Evolutionary conservation across 2,329 filamentous ascomycete species (phyloP).

Genomic region (Aspergillus spinulosporus): DNA sequence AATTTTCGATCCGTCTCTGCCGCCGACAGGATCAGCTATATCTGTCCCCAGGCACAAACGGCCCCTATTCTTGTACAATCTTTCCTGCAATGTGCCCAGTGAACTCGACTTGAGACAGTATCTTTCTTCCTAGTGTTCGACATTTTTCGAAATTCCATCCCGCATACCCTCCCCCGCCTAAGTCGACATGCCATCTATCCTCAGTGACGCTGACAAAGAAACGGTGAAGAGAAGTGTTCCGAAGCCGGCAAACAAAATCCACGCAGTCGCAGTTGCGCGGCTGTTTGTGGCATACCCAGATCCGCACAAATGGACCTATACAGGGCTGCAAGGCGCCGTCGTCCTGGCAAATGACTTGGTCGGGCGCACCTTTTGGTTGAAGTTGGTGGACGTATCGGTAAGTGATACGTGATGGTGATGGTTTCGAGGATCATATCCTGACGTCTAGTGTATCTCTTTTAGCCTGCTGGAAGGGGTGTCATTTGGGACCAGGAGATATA

Average conservation of each 20-base stretch:
- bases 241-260: constrained; percentile 95
- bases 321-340: constrained; percentile 85
- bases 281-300: constrained; percentile 92
- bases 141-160: constrained; percentile 7
- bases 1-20: constrained; percentile 6
- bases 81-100: constrained; percentile 23
- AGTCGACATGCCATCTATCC: constrained; percentile 60
- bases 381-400: constrained; percentile 95
- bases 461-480: constrained; percentile 78
- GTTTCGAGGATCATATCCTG: constrained; percentile 11
- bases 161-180: constrained; percentile 5
- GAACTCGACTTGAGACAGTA: constrained; percentile 12
- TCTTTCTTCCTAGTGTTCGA: constrained; percentile 1
- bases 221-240: constrained; percentile 93
- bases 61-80: constrained; percentile 5
- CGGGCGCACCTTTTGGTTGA: constrained; percentile 95
- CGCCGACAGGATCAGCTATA: constrained; percentile 15
- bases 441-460: constrained; percentile 13
- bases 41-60: constrained; percentile 19
- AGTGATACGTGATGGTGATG: constrained; percentile 37
- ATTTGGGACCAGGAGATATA: constrained; percentile 99
- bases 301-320: constrained; percentile 85
- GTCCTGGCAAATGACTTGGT: constrained; percentile 93
- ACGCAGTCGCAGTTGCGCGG: constrained; percentile 87
- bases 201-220: constrained; percentile 92